These are phyloP conservation scores for Leucocoprinus leucothites DNA, from an alignment of 768 basidiomycete species.

Conservation along the genomic window DNA sequence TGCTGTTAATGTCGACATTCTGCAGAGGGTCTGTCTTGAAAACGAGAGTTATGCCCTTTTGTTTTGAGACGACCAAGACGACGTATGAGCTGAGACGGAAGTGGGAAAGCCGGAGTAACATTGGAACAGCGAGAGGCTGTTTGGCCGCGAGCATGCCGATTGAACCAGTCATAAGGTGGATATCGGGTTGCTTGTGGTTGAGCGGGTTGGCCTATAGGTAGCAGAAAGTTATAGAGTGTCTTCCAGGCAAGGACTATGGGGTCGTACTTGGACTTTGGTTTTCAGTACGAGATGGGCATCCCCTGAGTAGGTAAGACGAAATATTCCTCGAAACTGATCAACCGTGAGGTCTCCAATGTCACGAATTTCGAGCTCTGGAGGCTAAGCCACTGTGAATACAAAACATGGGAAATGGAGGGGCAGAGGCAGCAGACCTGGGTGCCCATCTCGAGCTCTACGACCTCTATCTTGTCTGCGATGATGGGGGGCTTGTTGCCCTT, in stretches of 20 bases:
- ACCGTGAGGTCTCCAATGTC: slow-evolving; percentile 96
- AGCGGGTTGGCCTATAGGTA: slow-evolving; percentile 81
- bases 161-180: slow-evolving; percentile 80
- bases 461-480: slow-evolving; percentile 96
- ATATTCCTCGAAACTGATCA: slow-evolving; percentile 96
- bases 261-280: slow-evolving; percentile 87
- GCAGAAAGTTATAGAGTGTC: slow-evolving; percentile 1
- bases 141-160: slow-evolving; percentile 91
- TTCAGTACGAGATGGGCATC: slow-evolving; percentile 87
- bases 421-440: slow-evolving; percentile 65
- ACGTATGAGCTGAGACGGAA: slow-evolving; percentile 94
- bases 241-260: neutral
- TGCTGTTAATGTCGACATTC: slow-evolving; percentile 95
- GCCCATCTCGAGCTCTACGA: slow-evolving; percentile 99
- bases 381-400: slow-evolving; percentile 41
- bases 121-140: slow-evolving; percentile 94
- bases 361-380: slow-evolving; percentile 94
- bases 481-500: slow-evolving; percentile 97
- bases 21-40: slow-evolving; percentile 99
- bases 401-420: slow-evolving; percentile 2
- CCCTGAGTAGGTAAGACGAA: slow-evolving; percentile 90
- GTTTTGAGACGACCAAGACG: slow-evolving; percentile 94
- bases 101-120: slow-evolving; percentile 95
- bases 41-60: slow-evolving; percentile 97
- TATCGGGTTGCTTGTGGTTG: slow-evolving; percentile 88